These are phyloP conservation scores for Coniferiporia sulphurascens DNA, from an alignment of 1,284 basidiomycete genomes.

Conservation along the genomic window DNA sequence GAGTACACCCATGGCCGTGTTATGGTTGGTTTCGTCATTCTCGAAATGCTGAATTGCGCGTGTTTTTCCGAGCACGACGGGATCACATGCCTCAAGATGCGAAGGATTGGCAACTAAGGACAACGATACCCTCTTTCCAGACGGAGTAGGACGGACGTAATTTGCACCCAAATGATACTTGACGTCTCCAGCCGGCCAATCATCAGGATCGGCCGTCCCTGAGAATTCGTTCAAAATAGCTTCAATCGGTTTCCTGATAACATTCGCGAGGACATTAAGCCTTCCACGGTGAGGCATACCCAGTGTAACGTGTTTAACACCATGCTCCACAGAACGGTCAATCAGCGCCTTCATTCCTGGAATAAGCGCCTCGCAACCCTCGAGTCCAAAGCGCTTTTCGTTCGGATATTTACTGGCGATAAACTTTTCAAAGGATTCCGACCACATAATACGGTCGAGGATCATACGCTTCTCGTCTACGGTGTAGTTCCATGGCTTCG, in stretches of 20 bases:
- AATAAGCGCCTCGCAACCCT: conserved; percentile 96
- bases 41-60: conserved; percentile 96
- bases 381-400: conserved; percentile 99
- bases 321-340: conserved; percentile 95
- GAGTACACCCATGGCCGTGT: conserved; percentile 88
- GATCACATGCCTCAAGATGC: conserved; percentile 96
- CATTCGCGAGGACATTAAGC: conserved; percentile 96
- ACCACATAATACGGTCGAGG: conserved; percentile 98
- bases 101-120: conserved; percentile 99
- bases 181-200: conserved; percentile 92
- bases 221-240: conserved; percentile 98
- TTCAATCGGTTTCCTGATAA: conserved; percentile 97
- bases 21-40: conserved; percentile 73
- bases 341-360: conserved; percentile 99
- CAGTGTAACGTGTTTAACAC: conserved; percentile 94
- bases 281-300: conserved; percentile 99
- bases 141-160: conserved; percentile 96
- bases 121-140: conserved; percentile 95
- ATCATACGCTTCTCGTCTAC: conserved; percentile 99
- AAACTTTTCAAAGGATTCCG: conserved; percentile 98
- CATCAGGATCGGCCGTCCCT: conserved; percentile 62
- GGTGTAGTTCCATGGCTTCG: conserved; percentile 97
- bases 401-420: conserved; percentile 98
- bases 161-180: conserved; percentile 99
- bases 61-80: conserved; percentile 97